A percentile compares a stretch with the other conserved stretches of the same genome.
Evolutionary conservation across 2,329 filamentous ascomycete genomes (phyloP).

Genomic region (Aspergillus sp.): DNA sequence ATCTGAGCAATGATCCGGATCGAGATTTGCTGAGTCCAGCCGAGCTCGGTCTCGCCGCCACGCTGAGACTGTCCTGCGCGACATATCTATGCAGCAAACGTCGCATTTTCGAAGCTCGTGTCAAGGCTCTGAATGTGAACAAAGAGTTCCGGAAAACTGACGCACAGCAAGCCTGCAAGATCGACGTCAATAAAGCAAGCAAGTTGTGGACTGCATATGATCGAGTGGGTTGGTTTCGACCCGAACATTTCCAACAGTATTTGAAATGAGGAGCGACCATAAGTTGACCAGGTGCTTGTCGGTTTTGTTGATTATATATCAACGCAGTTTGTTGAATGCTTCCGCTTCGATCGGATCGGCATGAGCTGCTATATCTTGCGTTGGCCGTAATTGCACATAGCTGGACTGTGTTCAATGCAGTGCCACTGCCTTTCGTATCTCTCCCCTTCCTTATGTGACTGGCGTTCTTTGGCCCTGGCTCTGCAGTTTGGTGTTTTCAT

Average conservation of each 20-base stretch:
- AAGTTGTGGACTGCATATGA: constrained; percentile 90
- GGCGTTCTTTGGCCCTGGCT: neutral
- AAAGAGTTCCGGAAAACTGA: constrained; percentile 95
- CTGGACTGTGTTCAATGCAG: constrained; percentile 8
- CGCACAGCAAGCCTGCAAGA: constrained; percentile 94
- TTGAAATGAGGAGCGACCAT: constrained; percentile 19
- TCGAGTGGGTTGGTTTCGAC: constrained; percentile 76
- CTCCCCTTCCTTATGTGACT: neutral
- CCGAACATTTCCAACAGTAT: constrained; percentile 48
- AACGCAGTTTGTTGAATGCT: neutral
- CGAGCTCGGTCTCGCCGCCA: constrained; percentile 73
- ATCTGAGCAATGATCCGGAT: constrained; percentile 71
- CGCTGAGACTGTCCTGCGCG: constrained; percentile 77
- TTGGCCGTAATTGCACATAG: constrained; percentile 6
- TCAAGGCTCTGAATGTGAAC: constrained; percentile 62
- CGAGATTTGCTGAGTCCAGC: constrained; percentile 70
- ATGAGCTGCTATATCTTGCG: neutral
- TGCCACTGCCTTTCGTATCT: neutral
- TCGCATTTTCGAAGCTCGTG: constrained; percentile 77
- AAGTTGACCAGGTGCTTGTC: neutral
- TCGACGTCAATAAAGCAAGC: constrained; percentile 96
- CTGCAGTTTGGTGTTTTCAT: neutral
- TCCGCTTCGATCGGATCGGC: neutral
- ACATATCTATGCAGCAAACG: constrained; percentile 92
- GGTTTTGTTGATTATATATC: neutral